These are phyloP conservation scores for Pholiota adiposa DNA, from an alignment of 1,284 basidiomycete species.

Conservation along the genomic window DNA sequence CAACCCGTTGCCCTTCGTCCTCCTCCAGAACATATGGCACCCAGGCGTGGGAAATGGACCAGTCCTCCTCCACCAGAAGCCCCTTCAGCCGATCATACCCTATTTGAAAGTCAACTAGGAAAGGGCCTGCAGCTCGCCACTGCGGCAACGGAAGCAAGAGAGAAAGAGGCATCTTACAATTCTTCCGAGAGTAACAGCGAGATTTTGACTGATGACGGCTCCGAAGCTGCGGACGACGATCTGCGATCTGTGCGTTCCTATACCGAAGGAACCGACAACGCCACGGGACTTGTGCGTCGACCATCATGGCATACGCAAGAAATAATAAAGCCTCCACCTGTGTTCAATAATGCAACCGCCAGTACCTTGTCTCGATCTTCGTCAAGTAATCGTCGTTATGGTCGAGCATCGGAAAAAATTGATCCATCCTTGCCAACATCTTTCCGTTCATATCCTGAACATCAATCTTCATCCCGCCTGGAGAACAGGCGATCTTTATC, in stretches of 20 bases:
- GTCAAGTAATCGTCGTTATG: conserved; percentile 30
- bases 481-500: conserved; percentile 48
- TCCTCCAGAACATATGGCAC: conserved; percentile 77
- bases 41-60: conserved; percentile 77
- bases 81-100: conserved; percentile 61
- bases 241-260: conserved; percentile 64
- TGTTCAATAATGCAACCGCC: conserved; percentile 16
- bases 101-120: conserved; percentile 70
- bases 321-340: conserved; percentile 29
- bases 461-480: conserved; percentile 31
- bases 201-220: conserved; percentile 63
- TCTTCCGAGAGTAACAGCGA: conserved; percentile 66
- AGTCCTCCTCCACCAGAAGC: conserved; percentile 82
- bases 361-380: conserved; percentile 22
- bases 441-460: conserved; percentile 29
- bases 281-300: conserved; percentile 34
- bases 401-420: conserved; percentile 28
- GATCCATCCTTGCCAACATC: conserved; percentile 24
- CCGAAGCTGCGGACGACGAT: conserved; percentile 65
- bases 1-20: conserved; percentile 44
- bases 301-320: conserved; percentile 47
- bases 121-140: conserved; percentile 70
- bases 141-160: conserved; percentile 58
- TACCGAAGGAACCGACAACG: conserved; percentile 45
- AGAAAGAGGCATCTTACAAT: conserved; percentile 42